Conservation (phyloP, 2,329 filamentous ascomycete genomes). For the Cordyceps javanica region DNA sequence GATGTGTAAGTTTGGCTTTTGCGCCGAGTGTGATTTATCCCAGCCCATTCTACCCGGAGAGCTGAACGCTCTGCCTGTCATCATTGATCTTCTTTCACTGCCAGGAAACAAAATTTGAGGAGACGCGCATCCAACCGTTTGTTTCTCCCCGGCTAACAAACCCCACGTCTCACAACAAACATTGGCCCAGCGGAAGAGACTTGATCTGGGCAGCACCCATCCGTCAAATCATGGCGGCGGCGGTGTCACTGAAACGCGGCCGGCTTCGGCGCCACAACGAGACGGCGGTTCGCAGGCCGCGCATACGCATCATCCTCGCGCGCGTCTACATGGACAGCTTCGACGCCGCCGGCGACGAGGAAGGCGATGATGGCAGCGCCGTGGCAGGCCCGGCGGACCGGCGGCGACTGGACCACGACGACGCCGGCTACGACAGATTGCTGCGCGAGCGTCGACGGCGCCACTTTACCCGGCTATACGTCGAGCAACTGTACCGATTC, state of each 20-base stretch:
- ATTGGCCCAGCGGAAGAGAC: no score
- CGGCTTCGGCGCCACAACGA: neutral
- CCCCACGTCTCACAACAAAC: no score
- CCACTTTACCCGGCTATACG: neutral
- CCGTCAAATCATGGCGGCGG: neutral
- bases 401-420: neutral
- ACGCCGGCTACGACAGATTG: neutral
- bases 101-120: neutral
- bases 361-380: neutral
- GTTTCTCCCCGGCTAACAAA: no score
- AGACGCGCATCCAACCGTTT: no score
- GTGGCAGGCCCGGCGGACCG: neutral
- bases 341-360: neutral
- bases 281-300: neutral
- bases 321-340: neutral
- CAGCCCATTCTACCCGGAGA: neutral
- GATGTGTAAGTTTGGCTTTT: neutral
- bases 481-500: slow-evolving; percentile 12
- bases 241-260: neutral
- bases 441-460: neutral
- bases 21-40: neutral
- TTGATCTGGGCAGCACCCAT: no score
- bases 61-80: neutral
- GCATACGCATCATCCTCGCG: neutral
- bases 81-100: neutral